phyloP scores from a whole-genome alignment of 2,329 filamentous ascomycete genomes.

The Diaporthe caulivora region DNA sequence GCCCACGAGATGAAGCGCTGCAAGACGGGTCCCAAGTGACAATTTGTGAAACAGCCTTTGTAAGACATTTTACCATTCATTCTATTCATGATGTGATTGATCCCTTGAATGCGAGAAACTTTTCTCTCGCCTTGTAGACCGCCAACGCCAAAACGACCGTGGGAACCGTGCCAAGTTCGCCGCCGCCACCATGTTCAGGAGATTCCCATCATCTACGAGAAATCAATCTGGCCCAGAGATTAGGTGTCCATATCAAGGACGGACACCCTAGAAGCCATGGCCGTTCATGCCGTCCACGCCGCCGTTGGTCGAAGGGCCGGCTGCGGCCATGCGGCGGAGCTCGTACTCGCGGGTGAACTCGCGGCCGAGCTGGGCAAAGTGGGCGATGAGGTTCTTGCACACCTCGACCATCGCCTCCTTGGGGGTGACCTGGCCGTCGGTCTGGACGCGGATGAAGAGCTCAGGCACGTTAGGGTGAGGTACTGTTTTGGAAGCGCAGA shows the following conservation, averaged over 20 bases:
- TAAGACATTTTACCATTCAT: neutral
- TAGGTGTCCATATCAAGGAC: neutral
- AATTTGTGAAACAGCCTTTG: neutral
- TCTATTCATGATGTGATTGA: constrained; percentile 20
- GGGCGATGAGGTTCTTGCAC: constrained; percentile 84
- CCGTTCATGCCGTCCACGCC: constrained; percentile 43
- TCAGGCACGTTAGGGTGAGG: constrained; percentile 72
- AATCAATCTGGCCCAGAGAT: neutral
- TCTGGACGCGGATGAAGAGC: constrained; percentile 84
- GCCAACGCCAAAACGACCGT: constrained; percentile 30
- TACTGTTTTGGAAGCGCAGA: constrained; percentile 54
- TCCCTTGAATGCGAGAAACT: neutral
- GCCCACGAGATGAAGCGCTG: neutral
- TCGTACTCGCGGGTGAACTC: constrained; percentile 96
- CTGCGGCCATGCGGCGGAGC: constrained; percentile 84
- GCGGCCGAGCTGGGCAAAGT: constrained; percentile 82
- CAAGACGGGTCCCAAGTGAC: neutral
- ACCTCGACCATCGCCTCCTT: constrained; percentile 87
- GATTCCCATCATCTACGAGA: neutral
- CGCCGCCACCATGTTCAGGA: neutral
- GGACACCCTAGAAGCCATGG: constrained; percentile 41
- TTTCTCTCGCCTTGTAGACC: neutral
- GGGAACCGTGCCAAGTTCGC: constrained; percentile 11
- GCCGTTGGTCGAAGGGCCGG: constrained; percentile 65
- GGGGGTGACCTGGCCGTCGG: constrained; percentile 88